Conservation (phyloP, 331 rosid species). For the Phaseolus coccineus region DNA sequence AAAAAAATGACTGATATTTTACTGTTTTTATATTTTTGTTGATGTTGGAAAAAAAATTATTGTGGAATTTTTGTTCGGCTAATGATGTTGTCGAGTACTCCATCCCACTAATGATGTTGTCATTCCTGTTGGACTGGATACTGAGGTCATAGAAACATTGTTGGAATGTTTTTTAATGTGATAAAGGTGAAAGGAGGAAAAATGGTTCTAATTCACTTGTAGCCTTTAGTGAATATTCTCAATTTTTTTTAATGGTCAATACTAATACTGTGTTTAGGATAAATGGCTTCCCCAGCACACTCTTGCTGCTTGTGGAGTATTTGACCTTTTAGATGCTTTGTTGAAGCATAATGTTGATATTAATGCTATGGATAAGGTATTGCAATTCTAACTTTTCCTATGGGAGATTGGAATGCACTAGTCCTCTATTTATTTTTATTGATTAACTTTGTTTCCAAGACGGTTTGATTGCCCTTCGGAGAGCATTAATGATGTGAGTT, state of each 20-base stretch:
- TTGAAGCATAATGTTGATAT: conserved; percentile 80
- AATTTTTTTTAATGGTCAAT: conserved; percentile 14
- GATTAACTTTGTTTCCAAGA: conserved; percentile 56
- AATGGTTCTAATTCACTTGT: conserved; percentile 30
- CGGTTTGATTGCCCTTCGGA: conserved; percentile 88
- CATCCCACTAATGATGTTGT: not conserved
- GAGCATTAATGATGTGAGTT: conserved; percentile 54
- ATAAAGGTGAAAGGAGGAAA: not conserved
- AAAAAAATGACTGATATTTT: not conserved
- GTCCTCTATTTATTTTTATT: conserved; percentile 10
- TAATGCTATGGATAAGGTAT: conserved; percentile 85
- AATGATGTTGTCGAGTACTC: conserved; percentile 7
- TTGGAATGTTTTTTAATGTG: not conserved
- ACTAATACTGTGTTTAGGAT: conserved; percentile 59
- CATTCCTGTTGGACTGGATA: conserved; percentile 8
- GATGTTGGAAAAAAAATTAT: not conserved
- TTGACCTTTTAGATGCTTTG: conserved; percentile 72
- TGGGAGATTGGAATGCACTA: not conserved
- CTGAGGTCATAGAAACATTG: conserved; percentile 3
- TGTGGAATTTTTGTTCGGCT: not conserved
- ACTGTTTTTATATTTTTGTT: not conserved
- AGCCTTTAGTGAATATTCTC: conserved; percentile 35
- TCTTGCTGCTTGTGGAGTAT: conserved; percentile 84
- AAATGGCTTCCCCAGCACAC: conserved; percentile 91
- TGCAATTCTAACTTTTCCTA: conserved; percentile 12